Conservation (phyloP, 1,284 basidiomycete species). For the Anthracocystis panici-leucophaei region DNA sequence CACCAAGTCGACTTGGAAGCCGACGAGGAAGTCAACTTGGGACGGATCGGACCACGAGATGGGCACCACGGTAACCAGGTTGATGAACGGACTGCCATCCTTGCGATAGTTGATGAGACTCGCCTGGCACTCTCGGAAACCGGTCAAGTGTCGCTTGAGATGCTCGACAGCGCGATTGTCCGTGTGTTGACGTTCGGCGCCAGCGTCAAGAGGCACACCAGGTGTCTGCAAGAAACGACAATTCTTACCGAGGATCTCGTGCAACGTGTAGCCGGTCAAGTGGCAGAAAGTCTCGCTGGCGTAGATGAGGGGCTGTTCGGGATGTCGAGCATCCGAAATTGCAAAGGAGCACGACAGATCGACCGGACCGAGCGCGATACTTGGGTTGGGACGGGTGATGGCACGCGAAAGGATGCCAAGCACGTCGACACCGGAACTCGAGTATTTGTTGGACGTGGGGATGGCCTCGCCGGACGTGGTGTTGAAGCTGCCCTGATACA, state of each 20-base stretch:
- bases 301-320: conserved; percentile 88
- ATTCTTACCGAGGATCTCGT: conserved; percentile 72
- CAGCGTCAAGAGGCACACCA: conserved; percentile 76
- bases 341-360: conserved; percentile 90
- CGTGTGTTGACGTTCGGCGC: conserved; percentile 78
- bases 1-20: conserved; percentile 84
- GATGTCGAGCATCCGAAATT: conserved; percentile 83
- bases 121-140: conserved; percentile 76
- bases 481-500: conserved; percentile 43
- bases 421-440: conserved; percentile 88
- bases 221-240: conserved; percentile 78
- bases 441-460: conserved; percentile 74
- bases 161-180: conserved; percentile 78
- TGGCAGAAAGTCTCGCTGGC: conserved; percentile 83
- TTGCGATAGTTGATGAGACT: conserved; percentile 89
- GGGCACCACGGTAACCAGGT: conserved; percentile 70
- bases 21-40: conserved; percentile 83
- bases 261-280: conserved; percentile 81
- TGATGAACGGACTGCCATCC: conserved; percentile 81
- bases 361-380: conserved; percentile 85
- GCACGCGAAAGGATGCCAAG: conserved; percentile 84
- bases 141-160: conserved; percentile 53
- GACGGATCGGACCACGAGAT: conserved; percentile 76
- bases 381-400: conserved; percentile 79
- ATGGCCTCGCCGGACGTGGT: conserved; percentile 39